Base-by-base conservation (phyloP, 768 basidiomycete genomes). In the Dacryopinax spathularia region DNA sequence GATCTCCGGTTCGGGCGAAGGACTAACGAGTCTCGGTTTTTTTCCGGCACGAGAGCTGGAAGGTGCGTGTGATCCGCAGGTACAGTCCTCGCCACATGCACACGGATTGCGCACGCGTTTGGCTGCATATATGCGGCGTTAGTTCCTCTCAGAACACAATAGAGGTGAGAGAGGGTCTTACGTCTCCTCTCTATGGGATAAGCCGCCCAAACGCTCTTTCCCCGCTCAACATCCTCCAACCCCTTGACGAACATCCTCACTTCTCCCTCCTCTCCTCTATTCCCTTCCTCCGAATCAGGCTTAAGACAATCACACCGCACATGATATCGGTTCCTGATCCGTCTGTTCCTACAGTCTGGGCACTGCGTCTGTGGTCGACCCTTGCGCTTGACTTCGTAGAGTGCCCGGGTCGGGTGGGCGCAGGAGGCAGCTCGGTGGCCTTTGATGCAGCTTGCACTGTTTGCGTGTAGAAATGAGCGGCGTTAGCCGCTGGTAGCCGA, bases 301-400 rank as follows among this genome's bases (percentile, higher is more conserved):
- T 3, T 29, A 9, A 20, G 77, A 66, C 90, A 91, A 61, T 80
- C 84, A 72, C 89, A 91, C 70, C 88, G 91, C 31, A 88, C 87
- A 71, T 92, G 90, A 33, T 90, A 79, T 66, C 81, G 84, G 73
- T 85, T 87, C 43, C 84, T 86, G 73, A 89, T 86, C 18, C 92
- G 82, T 33, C 88, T 79, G 68, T 89, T 83, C 37, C 90, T 84
- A 71, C 93, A 95, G 68, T 83, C 84, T 62, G 82, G 80, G 75
- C 93, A 96, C 72, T 95, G 92, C 5, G 92, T 91, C 16, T 91
- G 82, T 0, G 93, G 93, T 6, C 93, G 81, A 1, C 93, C 93
- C 72, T 95, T 93, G 78, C 88, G 89, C 80, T 92, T 90, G 65
- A 95, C 85, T 73, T 94, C 90, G 66, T 89, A 92, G n/a, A 96